Evolutionary conservation across 2,329 filamentous ascomycete species (phyloP), one percentile per base, ranked within the genome.

Genomic region (Ophidiomyces ophidiicola): DNA sequence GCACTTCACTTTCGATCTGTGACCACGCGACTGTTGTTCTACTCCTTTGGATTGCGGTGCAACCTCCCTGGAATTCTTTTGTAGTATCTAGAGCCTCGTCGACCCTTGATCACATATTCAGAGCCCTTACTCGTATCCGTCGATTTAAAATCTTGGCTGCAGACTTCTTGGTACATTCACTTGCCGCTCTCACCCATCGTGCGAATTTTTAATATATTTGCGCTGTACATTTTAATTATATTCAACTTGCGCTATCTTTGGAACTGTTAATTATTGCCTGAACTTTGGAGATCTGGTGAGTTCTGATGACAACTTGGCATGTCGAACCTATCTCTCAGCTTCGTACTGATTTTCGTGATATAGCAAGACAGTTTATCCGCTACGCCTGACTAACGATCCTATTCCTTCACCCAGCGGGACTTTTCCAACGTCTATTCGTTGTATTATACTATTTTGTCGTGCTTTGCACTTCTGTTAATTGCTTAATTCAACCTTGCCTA

Each of bases 31-130:
- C 34, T 30, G 29, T 26, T 43, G 15, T 39, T 35, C 44, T 44
- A 33, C 24, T 36, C 30, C 24, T 41, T 35, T 37, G 37, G 42
- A 42, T 46, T 46, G 44, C 44, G 37, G 44, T 42, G 44, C 44
- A 46, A 42, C 23, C 33, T 46, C 38, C 38, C 21, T 28, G 19
- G 15, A 39, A 15, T 12, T 19, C 8, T 6, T 32, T 21, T 17
- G 11, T 15, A 24, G 15, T 19, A n/a, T 36, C 34, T 25, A 36
- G 34, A 24, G 14, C 37, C 7, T 41, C 23, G 14, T 20, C 34
- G 23, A 11, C 25, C 33, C 14, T 19, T 24, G 20, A n/a, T n/a
- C n/a, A n/a, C n/a, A n/a, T n/a, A n/a, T n/a, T n/a, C n/a, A n/a
- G n/a, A n/a, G n/a, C n/a, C n/a, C n/a, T n/a, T n/a, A n/a, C n/a